Conservation (phyloP, 106 monocot genomes). For the Dioscorea dumetorum region DNA sequence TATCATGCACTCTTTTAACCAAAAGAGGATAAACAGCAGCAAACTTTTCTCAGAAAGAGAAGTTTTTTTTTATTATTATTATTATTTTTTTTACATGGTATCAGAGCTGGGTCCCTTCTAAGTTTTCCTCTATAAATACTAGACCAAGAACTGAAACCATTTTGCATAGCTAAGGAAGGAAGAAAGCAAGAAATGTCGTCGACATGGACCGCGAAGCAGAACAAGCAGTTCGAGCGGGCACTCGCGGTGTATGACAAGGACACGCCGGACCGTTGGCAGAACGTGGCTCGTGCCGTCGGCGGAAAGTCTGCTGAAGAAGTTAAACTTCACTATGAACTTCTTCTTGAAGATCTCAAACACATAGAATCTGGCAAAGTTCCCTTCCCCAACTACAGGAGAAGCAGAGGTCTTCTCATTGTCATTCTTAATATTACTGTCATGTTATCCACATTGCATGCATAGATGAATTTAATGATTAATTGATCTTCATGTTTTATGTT, state of each 20-base stretch:
- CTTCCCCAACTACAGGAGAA: slow-evolving; percentile 18
- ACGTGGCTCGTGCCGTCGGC: slow-evolving; percentile 29
- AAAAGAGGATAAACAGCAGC: background rate
- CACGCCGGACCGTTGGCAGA: slow-evolving; percentile 47
- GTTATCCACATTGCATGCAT: background rate
- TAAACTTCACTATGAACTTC: slow-evolving; percentile 34
- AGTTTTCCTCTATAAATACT: background rate
- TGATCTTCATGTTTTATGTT: too few relatives aligned
- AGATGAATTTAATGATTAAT: too few relatives aligned
- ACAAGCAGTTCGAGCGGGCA: slow-evolving; percentile 32
- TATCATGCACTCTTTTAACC: background rate
- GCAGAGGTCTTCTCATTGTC: background rate
- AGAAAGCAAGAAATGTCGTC: background rate
- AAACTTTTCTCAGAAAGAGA: background rate
- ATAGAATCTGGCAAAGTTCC: slow-evolving; percentile 36
- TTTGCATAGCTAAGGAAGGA: background rate
- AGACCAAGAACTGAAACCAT: background rate
- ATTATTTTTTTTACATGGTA: background rate
- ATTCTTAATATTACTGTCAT: background rate
- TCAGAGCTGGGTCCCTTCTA: background rate
- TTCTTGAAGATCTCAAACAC: slow-evolving; percentile 29
- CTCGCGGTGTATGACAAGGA: slow-evolving; percentile 32
- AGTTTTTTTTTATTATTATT: background rate
- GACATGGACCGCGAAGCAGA: slow-evolving; percentile 27
- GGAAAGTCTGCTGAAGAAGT: slow-evolving; percentile 39